Evolutionary conservation across 306 rosid genomes (phyloP), one percentile per base, ranked within the genome.

Genomic region (Inga laurina): DNA sequence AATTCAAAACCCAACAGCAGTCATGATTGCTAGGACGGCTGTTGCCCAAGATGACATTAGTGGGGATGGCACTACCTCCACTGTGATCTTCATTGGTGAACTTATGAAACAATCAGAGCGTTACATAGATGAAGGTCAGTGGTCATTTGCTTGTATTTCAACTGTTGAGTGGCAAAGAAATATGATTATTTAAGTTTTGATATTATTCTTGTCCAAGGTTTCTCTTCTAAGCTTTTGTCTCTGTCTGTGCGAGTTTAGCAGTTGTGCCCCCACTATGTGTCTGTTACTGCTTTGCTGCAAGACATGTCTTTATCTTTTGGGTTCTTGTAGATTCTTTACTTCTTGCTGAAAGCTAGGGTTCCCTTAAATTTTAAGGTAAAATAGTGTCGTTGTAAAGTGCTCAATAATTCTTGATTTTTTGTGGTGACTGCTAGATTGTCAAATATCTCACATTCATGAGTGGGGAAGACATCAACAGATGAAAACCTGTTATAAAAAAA

Each of bases 1-100:
- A 94, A 96, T 96, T 80, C 99, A 96, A 83, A 96, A 91, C 81
- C 99, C 99, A 1, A 96, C 99, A 8, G 99, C 97, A n/a, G 91
- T 96, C 51, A 96, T 94, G 99, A 96, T 96, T 49, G 99, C 99
- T 8, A 89, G 98, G 86, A 94, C 98, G 0, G 99, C 99, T 2
- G 99, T 96, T 72, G 99, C 99, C 0, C 99, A 96, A 76, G 99
- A 96, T 84, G 99, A 96, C 75, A 90, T 88, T 13, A 96, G 97
- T 44, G 98, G 99, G 44, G 99, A 96, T 75, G 99, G 99, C 77
- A 96, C 99, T 44, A 96, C 99, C 51, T 91, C 99, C 9, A 96
- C 98, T 37, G 99, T 96, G 65, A 75, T 96, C 57, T 96, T 96
- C 85, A 96, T 96, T 61, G 99, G 99, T 2, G 99, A 96, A 85